Conservation (phyloP, 2,329 filamentous ascomycete species). For the Bipolaris cookei region DNA sequence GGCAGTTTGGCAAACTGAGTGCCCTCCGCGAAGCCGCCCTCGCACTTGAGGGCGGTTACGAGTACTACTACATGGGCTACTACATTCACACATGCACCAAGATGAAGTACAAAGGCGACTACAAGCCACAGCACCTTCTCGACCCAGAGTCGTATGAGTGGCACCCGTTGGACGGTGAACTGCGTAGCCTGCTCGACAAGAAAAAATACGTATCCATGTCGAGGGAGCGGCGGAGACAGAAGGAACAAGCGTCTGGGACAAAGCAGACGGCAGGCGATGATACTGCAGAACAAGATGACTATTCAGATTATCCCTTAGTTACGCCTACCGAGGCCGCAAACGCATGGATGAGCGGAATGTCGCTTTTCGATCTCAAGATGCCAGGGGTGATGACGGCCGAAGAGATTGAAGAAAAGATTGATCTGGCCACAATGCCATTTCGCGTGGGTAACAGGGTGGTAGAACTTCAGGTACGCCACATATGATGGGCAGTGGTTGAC, state of each 20-base stretch:
- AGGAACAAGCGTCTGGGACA: conserved; percentile 5
- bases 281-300: conserved; percentile 16
- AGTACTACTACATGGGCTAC: conserved; percentile 83
- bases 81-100: conserved; percentile 83
- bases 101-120: conserved; percentile 86
- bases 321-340: conserved; percentile 41
- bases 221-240: conserved; percentile 40
- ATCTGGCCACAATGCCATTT: conserved; percentile 67
- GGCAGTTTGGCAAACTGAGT: conserved; percentile 75
- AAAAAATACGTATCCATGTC: conserved; percentile 61
- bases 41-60: conserved; percentile 71
- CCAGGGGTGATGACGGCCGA: conserved; percentile 68
- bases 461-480: conserved; percentile 42
- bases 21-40: conserved; percentile 76
- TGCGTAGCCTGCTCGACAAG: conserved; percentile 60
- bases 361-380: conserved; percentile 68
- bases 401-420: conserved; percentile 58
- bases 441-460: conserved; percentile 51
- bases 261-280: not conserved
- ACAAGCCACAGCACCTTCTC: conserved; percentile 74
- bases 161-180: conserved; percentile 63
- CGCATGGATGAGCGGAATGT: conserved; percentile 47
- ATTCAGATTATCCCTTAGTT: conserved; percentile 34
- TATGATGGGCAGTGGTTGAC: not conserved
- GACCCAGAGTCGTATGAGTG: conserved; percentile 71